Conservation (phyloP, 2,329 filamentous ascomycete species). For the Myriosclerotinia duriaeana region DNA sequence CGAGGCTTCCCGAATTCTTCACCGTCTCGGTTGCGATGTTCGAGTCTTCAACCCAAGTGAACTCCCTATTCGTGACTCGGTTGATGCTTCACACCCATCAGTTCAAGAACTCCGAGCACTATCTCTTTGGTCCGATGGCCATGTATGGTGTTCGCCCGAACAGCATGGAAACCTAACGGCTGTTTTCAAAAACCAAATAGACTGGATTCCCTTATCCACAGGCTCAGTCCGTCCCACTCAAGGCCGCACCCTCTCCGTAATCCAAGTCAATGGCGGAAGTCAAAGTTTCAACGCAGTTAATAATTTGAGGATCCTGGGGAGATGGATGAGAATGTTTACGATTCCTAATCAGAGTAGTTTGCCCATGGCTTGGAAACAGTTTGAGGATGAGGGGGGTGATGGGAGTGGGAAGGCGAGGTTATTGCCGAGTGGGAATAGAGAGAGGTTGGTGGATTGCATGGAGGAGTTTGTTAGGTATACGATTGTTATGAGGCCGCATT, state of each 20-base stretch:
- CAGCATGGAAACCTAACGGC: slow-evolving; percentile 67
- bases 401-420: slow-evolving; percentile 48
- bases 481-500: slow-evolving; percentile 61
- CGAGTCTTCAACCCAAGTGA: slow-evolving; percentile 59
- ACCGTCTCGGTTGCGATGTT: slow-evolving; percentile 65
- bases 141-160: slow-evolving; percentile 65
- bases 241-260: slow-evolving; percentile 61
- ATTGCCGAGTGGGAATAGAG: slow-evolving; percentile 55
- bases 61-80: slow-evolving; percentile 63
- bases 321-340: slow-evolving; percentile 70
- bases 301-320: slow-evolving; percentile 60
- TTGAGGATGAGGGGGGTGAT: slow-evolving; percentile 49
- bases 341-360: slow-evolving; percentile 66
- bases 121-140: slow-evolving; percentile 64
- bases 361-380: slow-evolving; percentile 62
- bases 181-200: slow-evolving; percentile 69
- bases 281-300: slow-evolving; percentile 70
- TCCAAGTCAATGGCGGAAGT: slow-evolving; percentile 62
- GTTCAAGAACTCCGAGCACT: slow-evolving; percentile 63
- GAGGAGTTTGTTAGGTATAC: slow-evolving; percentile 71
- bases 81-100: slow-evolving; percentile 53
- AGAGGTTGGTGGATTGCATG: slow-evolving; percentile 64
- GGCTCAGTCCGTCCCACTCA: slow-evolving; percentile 65
- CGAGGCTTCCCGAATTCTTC: slow-evolving; percentile 60
- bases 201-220: slow-evolving; percentile 64